Conservation (phyloP, 352 stramenopile genomes). For the Pythium angustatum region DNA sequence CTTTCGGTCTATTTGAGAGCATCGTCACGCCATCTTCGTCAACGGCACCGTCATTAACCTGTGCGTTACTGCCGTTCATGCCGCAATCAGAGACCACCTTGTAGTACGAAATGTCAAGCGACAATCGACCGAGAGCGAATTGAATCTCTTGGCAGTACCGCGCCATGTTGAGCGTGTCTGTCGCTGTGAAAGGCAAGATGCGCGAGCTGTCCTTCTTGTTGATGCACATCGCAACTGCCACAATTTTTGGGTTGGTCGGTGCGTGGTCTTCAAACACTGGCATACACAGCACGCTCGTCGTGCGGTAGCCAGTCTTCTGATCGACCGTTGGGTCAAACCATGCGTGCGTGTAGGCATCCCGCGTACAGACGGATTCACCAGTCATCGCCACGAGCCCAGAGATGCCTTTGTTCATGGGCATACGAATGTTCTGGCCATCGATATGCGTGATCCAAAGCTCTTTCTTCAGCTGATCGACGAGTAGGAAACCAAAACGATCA, state of each 20-base stretch:
- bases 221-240: conserved; percentile 85
- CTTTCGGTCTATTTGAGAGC: background rate
- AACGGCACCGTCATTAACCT: background rate
- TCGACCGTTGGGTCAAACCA: conserved; percentile 73
- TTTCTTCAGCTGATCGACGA: conserved; percentile 78
- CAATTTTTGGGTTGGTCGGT: conserved; percentile 47
- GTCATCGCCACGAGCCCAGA: conserved; percentile 71
- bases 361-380: conserved; percentile 51
- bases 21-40: background rate
- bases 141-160: conserved; percentile 70
- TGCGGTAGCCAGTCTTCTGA: conserved; percentile 72
- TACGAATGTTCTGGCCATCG: conserved; percentile 46
- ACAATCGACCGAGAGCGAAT: conserved; percentile 62
- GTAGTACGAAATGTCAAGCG: conserved; percentile 79
- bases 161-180: conserved; percentile 55
- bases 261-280: conserved; percentile 73
- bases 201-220: conserved; percentile 86
- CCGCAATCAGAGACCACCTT: conserved; percentile 54
- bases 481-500: conserved; percentile 65
- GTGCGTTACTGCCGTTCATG: background rate
- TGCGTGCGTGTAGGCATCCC: conserved; percentile 73
- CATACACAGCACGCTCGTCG: conserved; percentile 71
- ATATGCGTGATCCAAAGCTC: conserved; percentile 72
- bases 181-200: conserved; percentile 71
- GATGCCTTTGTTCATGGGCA: conserved; percentile 69